phyloP scores from a whole-genome alignment of 768 basidiomycete species.

The Tricholoma flavovirens region DNA sequence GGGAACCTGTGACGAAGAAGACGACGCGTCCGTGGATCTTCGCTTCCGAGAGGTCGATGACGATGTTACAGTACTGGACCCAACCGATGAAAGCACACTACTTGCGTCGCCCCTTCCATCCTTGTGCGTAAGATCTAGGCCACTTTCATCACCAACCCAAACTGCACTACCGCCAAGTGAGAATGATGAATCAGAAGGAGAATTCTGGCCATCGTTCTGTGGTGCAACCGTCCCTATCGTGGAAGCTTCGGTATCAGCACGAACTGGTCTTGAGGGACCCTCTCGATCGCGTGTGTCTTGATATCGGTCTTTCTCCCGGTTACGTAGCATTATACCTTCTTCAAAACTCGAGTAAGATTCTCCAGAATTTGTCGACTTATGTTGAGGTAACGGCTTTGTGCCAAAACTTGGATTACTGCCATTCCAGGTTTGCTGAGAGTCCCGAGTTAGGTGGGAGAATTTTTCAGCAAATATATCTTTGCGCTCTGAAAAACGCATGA shows the following conservation, averaged over 20 bases:
- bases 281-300: slow-evolving; percentile 32
- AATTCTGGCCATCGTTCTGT: slow-evolving; percentile 33
- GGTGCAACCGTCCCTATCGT: slow-evolving; percentile 22
- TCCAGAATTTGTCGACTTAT: slow-evolving; percentile 47
- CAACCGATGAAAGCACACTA: slow-evolving; percentile 36
- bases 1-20: slow-evolving; percentile 55
- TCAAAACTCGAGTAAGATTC: slow-evolving; percentile 70
- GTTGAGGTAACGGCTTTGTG: slow-evolving; percentile 27
- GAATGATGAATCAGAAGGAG: slow-evolving; percentile 70
- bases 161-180: slow-evolving; percentile 76
- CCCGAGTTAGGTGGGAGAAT: slow-evolving; percentile 38
- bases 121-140: slow-evolving; percentile 42
- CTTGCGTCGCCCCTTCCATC: slow-evolving; percentile 35
- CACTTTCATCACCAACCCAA: slow-evolving; percentile 78
- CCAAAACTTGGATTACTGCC: slow-evolving; percentile 18
- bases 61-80: slow-evolving; percentile 32
- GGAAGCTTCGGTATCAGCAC: slow-evolving; percentile 33
- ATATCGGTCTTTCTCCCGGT: slow-evolving; percentile 22
- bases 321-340: slow-evolving; percentile 52
- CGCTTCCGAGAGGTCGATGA: slow-evolving; percentile 43
- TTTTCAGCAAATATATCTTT: slow-evolving; percentile 91
- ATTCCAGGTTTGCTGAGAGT: slow-evolving; percentile 24
- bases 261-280: slow-evolving; percentile 20
- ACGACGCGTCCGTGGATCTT: slow-evolving; percentile 69
- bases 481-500: slow-evolving; percentile 86